A percentile compares a stretch with the other conserved stretches of the same genome.
These are phyloP conservation scores for Amborella trichopoda DNA, from an alignment of 164 flowering plant species.

Conservation along the genomic window DNA sequence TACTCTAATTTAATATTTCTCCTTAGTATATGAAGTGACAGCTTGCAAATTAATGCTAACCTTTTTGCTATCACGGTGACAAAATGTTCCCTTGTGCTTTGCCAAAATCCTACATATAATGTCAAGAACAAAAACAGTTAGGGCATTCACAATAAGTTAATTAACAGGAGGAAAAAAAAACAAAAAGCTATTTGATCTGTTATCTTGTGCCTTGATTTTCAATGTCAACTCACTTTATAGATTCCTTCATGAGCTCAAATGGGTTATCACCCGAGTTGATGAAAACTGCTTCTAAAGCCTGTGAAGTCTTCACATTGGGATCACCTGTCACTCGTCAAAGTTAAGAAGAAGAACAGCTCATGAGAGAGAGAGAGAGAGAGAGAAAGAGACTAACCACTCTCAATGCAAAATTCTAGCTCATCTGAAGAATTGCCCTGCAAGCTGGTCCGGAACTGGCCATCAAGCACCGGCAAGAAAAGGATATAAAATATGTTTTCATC, in stretches of 20 bases:
- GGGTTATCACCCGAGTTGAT: slow-evolving; percentile 58
- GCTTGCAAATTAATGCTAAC: slow-evolving; percentile 10
- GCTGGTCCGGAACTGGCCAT: slow-evolving; percentile 50
- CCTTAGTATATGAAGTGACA: neutral
- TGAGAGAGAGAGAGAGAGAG: neutral
- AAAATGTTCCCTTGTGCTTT: slow-evolving; percentile 49
- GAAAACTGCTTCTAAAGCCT: slow-evolving; percentile 34
- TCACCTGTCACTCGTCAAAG: slow-evolving; percentile 35
- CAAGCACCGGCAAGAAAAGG: slow-evolving; percentile 50
- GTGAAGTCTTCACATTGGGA: slow-evolving; percentile 31
- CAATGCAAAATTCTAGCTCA: slow-evolving; percentile 61
- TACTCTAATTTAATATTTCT: too few relatives aligned
- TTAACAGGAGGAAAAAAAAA: neutral
- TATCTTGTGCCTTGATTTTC: neutral
- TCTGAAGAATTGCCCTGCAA: slow-evolving; percentile 56
- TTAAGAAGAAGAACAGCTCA: neutral
- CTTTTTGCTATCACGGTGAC: slow-evolving; percentile 42
- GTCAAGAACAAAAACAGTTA: too few relatives aligned
- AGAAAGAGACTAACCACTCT: slow-evolving; percentile 39
- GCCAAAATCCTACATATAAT: slow-evolving; percentile 63
- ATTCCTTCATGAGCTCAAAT: slow-evolving; percentile 44
- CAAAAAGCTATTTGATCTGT: too few relatives aligned
- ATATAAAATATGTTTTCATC: slow-evolving; percentile 28
- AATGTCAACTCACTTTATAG: slow-evolving; percentile 41
- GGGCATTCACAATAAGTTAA: too few relatives aligned